These are phyloP conservation scores for Phytopythium kandeliae DNA, from an alignment of 352 stramenopile species.

Conservation along the genomic window DNA sequence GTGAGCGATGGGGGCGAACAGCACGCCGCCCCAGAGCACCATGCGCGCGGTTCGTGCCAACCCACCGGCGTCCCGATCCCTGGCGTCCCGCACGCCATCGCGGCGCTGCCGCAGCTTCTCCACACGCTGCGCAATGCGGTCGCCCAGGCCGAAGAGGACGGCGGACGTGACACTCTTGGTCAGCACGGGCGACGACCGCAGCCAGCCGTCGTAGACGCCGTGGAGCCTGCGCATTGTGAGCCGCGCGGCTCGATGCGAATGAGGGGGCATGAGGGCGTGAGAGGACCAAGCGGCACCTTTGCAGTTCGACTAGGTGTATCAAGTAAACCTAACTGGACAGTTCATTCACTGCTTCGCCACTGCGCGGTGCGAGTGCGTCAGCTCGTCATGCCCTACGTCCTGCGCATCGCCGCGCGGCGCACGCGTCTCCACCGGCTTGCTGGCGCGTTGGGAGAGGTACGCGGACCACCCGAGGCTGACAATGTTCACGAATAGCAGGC, in stretches of 20 bases:
- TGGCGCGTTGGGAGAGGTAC: slow-evolving; percentile 28
- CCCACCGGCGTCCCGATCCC: slow-evolving; percentile 3
- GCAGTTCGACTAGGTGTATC: not conserved
- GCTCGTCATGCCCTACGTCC: too few species aligned
- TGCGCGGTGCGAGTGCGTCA: not conserved
- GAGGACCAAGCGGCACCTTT: too few species aligned
- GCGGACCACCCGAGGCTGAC: slow-evolving; percentile 26
- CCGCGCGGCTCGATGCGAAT: not conserved
- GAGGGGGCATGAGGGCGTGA: too few species aligned
- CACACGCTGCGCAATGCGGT: slow-evolving; percentile 44
- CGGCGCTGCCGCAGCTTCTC: slow-evolving; percentile 14
- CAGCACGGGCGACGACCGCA: slow-evolving; percentile 36
- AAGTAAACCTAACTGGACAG: not conserved
- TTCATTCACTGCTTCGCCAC: not conserved
- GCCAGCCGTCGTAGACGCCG: slow-evolving; percentile 34
- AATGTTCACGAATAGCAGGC: slow-evolving; percentile 23
- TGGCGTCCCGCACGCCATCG: not conserved
- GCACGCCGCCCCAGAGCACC: slow-evolving; percentile 75
- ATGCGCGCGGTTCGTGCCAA: slow-evolving; percentile 56
- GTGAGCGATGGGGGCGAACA: slow-evolving; percentile 80
- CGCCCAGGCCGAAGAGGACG: slow-evolving; percentile 44
- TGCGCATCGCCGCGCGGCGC: not conserved
- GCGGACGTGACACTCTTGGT: slow-evolving; percentile 55
- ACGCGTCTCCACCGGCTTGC: slow-evolving; percentile 4
- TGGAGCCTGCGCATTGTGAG: slow-evolving; percentile 20